These are phyloP conservation scores for Fraxinus excelsior DNA, from an alignment of 257 asterid species.

Conservation along the genomic window DNA sequence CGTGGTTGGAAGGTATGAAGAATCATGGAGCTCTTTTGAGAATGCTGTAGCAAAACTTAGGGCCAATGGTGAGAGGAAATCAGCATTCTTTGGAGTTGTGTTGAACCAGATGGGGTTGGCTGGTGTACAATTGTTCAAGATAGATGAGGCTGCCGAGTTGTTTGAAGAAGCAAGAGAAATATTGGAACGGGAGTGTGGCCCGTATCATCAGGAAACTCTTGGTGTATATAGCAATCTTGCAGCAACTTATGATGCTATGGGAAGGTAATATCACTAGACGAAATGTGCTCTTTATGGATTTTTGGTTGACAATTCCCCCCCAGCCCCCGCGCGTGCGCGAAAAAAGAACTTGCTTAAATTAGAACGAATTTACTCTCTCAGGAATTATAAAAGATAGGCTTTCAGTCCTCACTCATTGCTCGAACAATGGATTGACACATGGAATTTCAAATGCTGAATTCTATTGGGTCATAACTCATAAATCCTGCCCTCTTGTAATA, in stretches of 20 bases:
- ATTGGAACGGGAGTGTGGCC: slow-evolving; percentile 89
- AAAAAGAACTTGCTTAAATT: not conserved
- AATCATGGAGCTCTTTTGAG: slow-evolving; percentile 75
- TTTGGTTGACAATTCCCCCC: not conserved
- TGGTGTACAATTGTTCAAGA: slow-evolving; percentile 87
- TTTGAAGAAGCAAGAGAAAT: slow-evolving; percentile 97
- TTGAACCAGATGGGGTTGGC: slow-evolving; percentile 99
- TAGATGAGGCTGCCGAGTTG: slow-evolving; percentile 95
- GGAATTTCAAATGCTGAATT: not conserved
- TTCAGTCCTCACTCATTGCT: not conserved
- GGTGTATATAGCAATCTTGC: slow-evolving; percentile 98
- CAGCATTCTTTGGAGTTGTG: slow-evolving; percentile 93
- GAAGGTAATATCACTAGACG: slow-evolving; percentile 67
- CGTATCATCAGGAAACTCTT: slow-evolving; percentile 93
- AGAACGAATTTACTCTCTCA: not conserved
- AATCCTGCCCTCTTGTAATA: too few species aligned
- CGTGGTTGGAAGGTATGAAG: slow-evolving; percentile 87
- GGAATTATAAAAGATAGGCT: not conserved
- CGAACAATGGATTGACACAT: too few species aligned
- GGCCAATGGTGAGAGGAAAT: slow-evolving; percentile 90
- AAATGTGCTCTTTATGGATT: not conserved
- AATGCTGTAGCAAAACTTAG: slow-evolving; percentile 82
- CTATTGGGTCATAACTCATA: not conserved
- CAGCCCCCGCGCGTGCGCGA: not conserved
- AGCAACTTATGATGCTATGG: slow-evolving; percentile 97